Evolutionary conservation across 2,329 filamentous ascomycete species (phyloP), one percentile per base, ranked within the genome.

Genomic region (Fusarium globosum): DNA sequence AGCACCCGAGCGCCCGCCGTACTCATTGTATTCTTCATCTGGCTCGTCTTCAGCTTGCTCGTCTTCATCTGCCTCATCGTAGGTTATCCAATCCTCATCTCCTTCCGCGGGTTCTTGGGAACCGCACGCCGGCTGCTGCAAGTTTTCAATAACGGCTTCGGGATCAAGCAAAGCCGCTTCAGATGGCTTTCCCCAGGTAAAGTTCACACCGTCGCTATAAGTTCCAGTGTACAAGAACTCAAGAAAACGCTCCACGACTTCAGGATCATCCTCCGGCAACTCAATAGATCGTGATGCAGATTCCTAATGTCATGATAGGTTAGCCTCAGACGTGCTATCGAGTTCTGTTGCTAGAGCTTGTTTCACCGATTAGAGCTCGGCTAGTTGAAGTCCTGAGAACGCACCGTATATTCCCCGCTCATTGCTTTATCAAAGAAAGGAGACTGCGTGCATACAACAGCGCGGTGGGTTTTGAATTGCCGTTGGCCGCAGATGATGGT

Each of bases 371-470:
- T 26, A 26, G 26, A 26, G 26, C 26, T 26, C 26, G 26, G 26
- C 26, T 26, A 26, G 26, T 26, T 26, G 26, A 26, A 26, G 26
- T 26, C 26, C 7, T 26, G 26, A 26, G 26, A 26, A 26, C 6
- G 26, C 26, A 26, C 26, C 26, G 7, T 26, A 26, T 26, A 26
- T 26, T 26, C 26, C 26, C 26, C 26, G 26, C 69, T 66, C 49
- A 80, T 73, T 1, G 80, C 79, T 13, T 53, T 73, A 18, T 79
- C 76, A 23, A 76, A 75, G 49, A 83, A 83, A 13, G 74, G 30
- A 1, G 82, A 84, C 52, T 82, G 80, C 1, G 79, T 51, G 65
- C 80, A 83, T 21, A 84, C 72, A 36, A 84, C 75, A 28, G 78
- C 77, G 1, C 78, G 76, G 41, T 84, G 82, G 5, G 79, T 77